Evolutionary conservation across 805 yeast species (phyloP).

Genomic region (Blastobotrys attinorum): DNA sequence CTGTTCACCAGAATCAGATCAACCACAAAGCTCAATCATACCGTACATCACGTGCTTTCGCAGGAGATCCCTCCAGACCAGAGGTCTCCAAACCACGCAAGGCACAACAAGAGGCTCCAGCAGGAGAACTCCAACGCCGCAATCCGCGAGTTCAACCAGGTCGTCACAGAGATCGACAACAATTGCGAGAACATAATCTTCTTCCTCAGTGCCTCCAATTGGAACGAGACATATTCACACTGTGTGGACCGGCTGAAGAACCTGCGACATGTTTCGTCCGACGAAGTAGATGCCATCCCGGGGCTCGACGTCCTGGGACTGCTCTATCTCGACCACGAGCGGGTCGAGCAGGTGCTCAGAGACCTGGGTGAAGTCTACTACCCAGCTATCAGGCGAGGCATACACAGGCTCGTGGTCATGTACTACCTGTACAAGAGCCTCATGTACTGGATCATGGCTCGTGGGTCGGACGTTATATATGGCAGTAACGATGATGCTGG

Average conservation of each 20-base stretch:
- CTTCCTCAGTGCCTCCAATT: slow-evolving; percentile 45
- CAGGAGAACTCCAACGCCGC: not conserved
- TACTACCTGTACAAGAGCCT: slow-evolving; percentile 40
- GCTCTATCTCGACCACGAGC: slow-evolving; percentile 34
- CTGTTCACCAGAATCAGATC: slow-evolving; percentile 13
- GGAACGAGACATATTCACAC: slow-evolving; percentile 31
- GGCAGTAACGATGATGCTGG: slow-evolving; percentile 2
- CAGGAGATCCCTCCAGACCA: not conserved
- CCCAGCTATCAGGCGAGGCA: slow-evolving; percentile 33
- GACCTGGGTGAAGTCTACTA: slow-evolving; percentile 34
- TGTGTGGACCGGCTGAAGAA: slow-evolving; percentile 6
- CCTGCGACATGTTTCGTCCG: slow-evolving; percentile 31
- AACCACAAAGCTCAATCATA: slow-evolving; percentile 3
- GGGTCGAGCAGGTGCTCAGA: slow-evolving; percentile 33
- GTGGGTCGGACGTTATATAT: slow-evolving; percentile 36
- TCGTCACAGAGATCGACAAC: slow-evolving; percentile 10
- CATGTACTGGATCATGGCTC: slow-evolving; percentile 42
- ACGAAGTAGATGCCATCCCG: slow-evolving; percentile 34
- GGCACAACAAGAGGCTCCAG: not conserved
- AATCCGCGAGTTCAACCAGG: not conserved
- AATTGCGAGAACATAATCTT: slow-evolving; percentile 32
- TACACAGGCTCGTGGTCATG: slow-evolving; percentile 40
- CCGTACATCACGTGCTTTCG: slow-evolving; percentile 6
- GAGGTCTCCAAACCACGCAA: slow-evolving; percentile 5
- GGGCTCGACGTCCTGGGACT: slow-evolving; percentile 41